phyloP scores from a whole-genome alignment of 164 flowering plant genomes.

The Brasenia schreberi region DNA sequence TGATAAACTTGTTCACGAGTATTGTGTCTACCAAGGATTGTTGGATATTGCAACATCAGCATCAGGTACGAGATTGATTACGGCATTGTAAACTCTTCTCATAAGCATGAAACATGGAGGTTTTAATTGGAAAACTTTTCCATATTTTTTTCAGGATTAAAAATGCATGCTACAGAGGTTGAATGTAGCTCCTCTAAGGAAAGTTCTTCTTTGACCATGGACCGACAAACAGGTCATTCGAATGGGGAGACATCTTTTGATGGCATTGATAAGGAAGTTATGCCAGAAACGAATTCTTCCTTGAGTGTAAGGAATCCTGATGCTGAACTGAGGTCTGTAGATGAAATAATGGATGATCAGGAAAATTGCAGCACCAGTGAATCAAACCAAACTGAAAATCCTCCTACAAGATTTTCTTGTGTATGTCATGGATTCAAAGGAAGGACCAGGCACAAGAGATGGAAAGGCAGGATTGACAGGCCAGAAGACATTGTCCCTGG shows the following conservation, averaged over 20 bases:
- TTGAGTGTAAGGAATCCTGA: slow-evolving; percentile 25
- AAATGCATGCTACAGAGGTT: slow-evolving; percentile 12
- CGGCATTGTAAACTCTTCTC: neutral
- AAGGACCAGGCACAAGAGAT: slow-evolving; percentile 69
- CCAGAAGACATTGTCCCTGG: slow-evolving; percentile 14
- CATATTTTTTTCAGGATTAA: neutral
- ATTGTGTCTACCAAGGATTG: slow-evolving; percentile 90
- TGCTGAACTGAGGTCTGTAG: slow-evolving; percentile 40
- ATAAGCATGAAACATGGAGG: neutral
- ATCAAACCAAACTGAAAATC: slow-evolving; percentile 20
- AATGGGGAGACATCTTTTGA: slow-evolving; percentile 40
- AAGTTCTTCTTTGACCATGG: slow-evolving; percentile 23
- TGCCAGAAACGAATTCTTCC: slow-evolving; percentile 29
- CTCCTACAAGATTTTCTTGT: slow-evolving; percentile 18
- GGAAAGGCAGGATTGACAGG: slow-evolving; percentile 77
- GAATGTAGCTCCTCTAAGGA: slow-evolving; percentile 28
- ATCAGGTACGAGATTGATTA: slow-evolving; percentile 16
- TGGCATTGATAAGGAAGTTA: slow-evolving; percentile 16
- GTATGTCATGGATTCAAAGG: slow-evolving; percentile 17
- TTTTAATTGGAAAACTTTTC: neutral
- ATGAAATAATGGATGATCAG: slow-evolving; percentile 25
- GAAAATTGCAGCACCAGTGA: slow-evolving; percentile 90
- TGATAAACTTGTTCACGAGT: slow-evolving; percentile 92
- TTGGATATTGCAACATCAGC: slow-evolving; percentile 40
- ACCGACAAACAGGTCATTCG: slow-evolving; percentile 23